phyloP scores from a whole-genome alignment of 257 asterid species.

The Paulownia fortunei region DNA sequence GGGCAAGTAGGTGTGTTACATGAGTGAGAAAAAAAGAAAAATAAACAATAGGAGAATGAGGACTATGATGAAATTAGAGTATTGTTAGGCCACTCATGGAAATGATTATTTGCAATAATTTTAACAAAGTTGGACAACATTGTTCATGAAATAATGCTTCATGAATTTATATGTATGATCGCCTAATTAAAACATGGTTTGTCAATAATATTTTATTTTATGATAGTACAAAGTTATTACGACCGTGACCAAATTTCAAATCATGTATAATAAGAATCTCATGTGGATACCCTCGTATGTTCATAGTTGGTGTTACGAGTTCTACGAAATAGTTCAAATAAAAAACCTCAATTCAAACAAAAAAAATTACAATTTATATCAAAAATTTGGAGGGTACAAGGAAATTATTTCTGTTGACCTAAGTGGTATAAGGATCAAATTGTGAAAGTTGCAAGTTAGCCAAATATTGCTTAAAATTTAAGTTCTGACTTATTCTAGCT shows the following conservation, averaged over 20 bases:
- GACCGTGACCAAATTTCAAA: too few relatives aligned
- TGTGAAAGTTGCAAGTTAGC: not conserved
- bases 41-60: not conserved
- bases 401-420: too few relatives aligned
- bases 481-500: too few relatives aligned
- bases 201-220: too few relatives aligned
- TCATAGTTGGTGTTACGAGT: not conserved
- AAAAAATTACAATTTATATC: too few relatives aligned
- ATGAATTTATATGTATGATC: too few relatives aligned
- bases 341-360: too few relatives aligned
- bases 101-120: not conserved
- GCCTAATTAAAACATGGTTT: too few relatives aligned
- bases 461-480: not conserved
- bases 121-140: not conserved
- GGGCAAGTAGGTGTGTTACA: not conserved
- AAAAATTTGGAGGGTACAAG: too few relatives aligned
- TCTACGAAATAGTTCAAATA: not conserved
- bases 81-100: not conserved
- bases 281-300: not conserved
- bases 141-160: too few relatives aligned
- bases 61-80: not conserved
- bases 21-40: not conserved
- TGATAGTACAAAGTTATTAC: too few relatives aligned
- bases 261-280: too few relatives aligned
- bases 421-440: not conserved